Base-by-base conservation (phyloP, 345 rosid genomes). In the Bruguiera parviflora region DNA sequence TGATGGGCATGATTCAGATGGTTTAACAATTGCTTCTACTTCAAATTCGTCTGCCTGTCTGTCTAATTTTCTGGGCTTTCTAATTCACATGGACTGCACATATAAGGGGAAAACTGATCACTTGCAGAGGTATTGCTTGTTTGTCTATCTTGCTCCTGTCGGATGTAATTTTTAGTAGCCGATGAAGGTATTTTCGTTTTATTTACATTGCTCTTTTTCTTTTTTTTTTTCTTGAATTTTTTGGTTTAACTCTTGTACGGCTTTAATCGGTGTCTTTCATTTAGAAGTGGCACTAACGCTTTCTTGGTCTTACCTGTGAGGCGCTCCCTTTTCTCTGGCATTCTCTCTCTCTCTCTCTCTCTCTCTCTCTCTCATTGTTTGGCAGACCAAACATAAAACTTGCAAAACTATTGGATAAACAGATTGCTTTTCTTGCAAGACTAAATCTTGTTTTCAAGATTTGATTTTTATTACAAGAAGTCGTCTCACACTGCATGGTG, bases 401-500 rank as follows among this genome's bases (percentile, higher is more conserved):
- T 67, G 76, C 69, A 8, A 19, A 67, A 65, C 60, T 52, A 51
- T 51, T 53, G 57, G n/a, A 28, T 58, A 15, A 27, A 25, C 68
- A 59, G 49, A 64, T 75, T 66, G 56, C 79, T 77, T 81, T 81
- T 81, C 82, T 81, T 78, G 69, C 78, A 75, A 76, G 82, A 62
- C 62, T 78, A 13, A 43, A 43, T 66, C 32, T 65, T 22, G 64
- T 47, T 39, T 22, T 28, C 21, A 57, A 65, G 7, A 46, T 7
- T 11, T 57, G 2, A 57, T 55, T 57, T 8, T 51, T 18, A 32
- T 64, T 2, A 60, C 29, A 57, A 21, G 16, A 55, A 66, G 63
- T 43, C 72, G 49, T 63, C 65, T 25, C 21, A 49, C 61, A 43
- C 46, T 58, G 32, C 47, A 43, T 13, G 47, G 47, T 43, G 47